Evolutionary conservation across 2,329 filamentous ascomycete genomes (phyloP).

Genomic region (Cercospora berteroae): DNA sequence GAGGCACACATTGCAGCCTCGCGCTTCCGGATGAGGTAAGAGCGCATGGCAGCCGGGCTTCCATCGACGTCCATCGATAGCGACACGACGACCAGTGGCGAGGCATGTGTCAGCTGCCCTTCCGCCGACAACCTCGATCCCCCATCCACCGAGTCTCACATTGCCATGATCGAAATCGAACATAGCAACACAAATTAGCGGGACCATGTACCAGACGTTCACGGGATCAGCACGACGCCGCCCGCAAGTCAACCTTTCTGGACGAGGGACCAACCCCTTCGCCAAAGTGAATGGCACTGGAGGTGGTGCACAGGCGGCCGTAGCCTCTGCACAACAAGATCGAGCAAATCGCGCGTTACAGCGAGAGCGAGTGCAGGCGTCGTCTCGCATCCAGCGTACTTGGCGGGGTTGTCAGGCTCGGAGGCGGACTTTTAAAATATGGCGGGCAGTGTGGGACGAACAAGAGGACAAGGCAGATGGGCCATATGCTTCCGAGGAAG

Average conservation of each 20-base stretch:
- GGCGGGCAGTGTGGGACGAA: slow-evolving; percentile 63
- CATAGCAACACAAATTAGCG: not conserved
- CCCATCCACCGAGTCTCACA: not conserved
- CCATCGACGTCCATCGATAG: slow-evolving; percentile 6
- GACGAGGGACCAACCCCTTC: slow-evolving; percentile 74
- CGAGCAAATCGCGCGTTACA: slow-evolving; percentile 77
- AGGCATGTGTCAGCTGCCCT: not conserved
- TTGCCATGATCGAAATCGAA: not conserved
- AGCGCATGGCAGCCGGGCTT: not conserved
- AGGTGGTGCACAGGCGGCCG: slow-evolving; percentile 66
- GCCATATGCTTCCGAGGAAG: slow-evolving; percentile 41
- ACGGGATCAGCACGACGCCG: slow-evolving; percentile 81
- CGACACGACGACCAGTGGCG: not conserved
- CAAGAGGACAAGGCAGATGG: slow-evolving; percentile 40
- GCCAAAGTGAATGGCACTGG: slow-evolving; percentile 45
- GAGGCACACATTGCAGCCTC: not conserved
- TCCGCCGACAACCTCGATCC: not conserved
- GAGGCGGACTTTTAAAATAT: slow-evolving; percentile 55
- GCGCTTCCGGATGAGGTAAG: slow-evolving; percentile 7
- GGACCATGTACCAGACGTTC: slow-evolving; percentile 82
- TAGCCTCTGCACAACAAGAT: slow-evolving; percentile 84
- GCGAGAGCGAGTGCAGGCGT: slow-evolving; percentile 71
- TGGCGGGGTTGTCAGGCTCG: slow-evolving; percentile 77
- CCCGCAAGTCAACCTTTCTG: slow-evolving; percentile 91
- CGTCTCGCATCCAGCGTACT: slow-evolving; percentile 69